Base-by-base conservation (phyloP, 2,329 filamentous ascomycete species). In the Cercospora sesami region DNA sequence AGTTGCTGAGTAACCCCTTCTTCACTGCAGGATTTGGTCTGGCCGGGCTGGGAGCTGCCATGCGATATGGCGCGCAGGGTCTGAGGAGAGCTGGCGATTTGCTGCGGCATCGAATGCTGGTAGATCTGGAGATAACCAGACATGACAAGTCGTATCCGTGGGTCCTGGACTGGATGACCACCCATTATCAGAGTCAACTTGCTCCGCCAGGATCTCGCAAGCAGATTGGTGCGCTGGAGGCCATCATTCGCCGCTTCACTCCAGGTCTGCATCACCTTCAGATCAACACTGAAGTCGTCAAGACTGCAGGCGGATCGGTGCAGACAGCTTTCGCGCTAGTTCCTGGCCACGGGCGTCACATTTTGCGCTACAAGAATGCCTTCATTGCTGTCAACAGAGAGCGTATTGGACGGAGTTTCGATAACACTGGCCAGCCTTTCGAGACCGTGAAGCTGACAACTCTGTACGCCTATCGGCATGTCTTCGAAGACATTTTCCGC, bases 91-190 rank as follows among this genome's bases (percentile, higher is more conserved):
- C 89, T 64, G 89, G 90, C n/a, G 86, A 87, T 53, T 85, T 96
- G 66, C 82, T 97, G 67, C 91, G 92, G 60, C 89, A 91, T 63
- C 92, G 94, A 60, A 88, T 99, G 81, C 89, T 99, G 31, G 92
- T 98, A 75, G 93, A 97, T 75, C 89, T 99, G 75, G 95, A 99
- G 80, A 97, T 99, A 80, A 94, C 92, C 79, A 91, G 93, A 77
- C 92, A 94, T 75, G 95, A 99, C 81, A 89, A 93, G 55, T 94
- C 94, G 1, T 99, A 98, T 78, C 89, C 89, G 48, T 98, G 94
- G 94, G 89, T 99, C 51, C 85, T 99, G 9, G 90, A 94, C 72
- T 99, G 95, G 94, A 91, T 99, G 79, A 94, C 93, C 6, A 86
- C 92, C 33, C 76, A 79, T 62, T 78, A 79, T 60, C 73, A 77